Conservation (phyloP, 768 basidiomycete genomes). For the Kwoniella sp. region DNA sequence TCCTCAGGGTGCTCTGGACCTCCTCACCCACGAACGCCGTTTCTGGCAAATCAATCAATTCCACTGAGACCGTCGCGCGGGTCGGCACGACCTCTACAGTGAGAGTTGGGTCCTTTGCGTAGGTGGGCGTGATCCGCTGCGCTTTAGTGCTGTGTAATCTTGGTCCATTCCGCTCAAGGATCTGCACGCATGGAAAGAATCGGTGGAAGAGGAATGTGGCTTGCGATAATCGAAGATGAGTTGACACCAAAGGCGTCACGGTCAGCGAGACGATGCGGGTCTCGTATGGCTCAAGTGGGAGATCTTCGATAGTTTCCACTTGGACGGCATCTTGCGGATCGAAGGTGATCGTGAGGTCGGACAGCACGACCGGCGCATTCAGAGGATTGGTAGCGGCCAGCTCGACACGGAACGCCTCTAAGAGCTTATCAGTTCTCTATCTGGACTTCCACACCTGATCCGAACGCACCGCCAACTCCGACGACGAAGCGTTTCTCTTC, state of each 20-base stretch:
- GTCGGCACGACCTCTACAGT: conserved; percentile 62
- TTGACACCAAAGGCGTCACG: conserved; percentile 57
- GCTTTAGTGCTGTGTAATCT: conserved; percentile 69
- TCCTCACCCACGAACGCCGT: conserved; percentile 67
- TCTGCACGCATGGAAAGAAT: conserved; percentile 64
- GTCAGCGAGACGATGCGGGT: conserved; percentile 64
- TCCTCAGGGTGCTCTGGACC: conserved; percentile 56
- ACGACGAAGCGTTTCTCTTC: conserved; percentile 18
- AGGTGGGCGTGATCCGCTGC: conserved; percentile 65
- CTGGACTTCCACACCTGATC: neutral
- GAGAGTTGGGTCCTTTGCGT: conserved; percentile 65
- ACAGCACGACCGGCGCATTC: conserved; percentile 44
- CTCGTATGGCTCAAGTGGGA: conserved; percentile 63
- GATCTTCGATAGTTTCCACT: conserved; percentile 56
- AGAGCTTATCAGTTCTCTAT: neutral
- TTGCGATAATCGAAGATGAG: conserved; percentile 59
- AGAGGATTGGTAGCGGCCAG: conserved; percentile 49
- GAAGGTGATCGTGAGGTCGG: conserved; percentile 22
- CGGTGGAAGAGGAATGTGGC: conserved; percentile 63
- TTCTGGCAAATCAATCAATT: conserved; percentile 47
- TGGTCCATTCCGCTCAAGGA: conserved; percentile 65
- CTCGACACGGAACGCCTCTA: conserved; percentile 47
- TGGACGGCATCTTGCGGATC: conserved; percentile 59
- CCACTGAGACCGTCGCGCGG: conserved; percentile 59
- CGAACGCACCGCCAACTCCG: conserved; percentile 31